These are phyloP conservation scores for Hericium rajendrae DNA, from an alignment of 768 basidiomycete genomes.

Conservation along the genomic window DNA sequence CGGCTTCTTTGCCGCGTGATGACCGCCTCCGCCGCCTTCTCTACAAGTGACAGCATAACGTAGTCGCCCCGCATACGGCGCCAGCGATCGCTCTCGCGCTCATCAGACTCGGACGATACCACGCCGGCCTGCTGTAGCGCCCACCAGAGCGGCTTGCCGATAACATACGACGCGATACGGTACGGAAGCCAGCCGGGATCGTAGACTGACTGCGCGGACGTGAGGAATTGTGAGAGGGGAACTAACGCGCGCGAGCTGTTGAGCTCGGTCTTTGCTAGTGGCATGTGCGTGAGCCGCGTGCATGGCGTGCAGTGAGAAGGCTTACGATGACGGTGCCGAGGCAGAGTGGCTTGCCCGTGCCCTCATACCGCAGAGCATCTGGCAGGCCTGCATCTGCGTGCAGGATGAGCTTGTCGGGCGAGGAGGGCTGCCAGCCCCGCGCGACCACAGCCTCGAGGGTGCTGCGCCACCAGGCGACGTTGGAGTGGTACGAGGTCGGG, in stretches of 20 bases:
- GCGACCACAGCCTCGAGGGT: slow-evolving; percentile 53
- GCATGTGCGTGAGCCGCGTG: slow-evolving; percentile 1
- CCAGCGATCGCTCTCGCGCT: slow-evolving; percentile 38
- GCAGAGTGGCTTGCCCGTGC: slow-evolving; percentile 67
- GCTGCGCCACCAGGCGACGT: slow-evolving; percentile 81
- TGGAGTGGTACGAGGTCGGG: slow-evolving; percentile 70
- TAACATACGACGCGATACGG: slow-evolving; percentile 58
- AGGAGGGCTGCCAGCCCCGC: slow-evolving; percentile 40
- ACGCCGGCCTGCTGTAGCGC: slow-evolving; percentile 71
- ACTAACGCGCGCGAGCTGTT: slow-evolving; percentile 34
- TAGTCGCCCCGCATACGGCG: slow-evolving; percentile 59
- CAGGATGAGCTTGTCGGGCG: slow-evolving; percentile 47
- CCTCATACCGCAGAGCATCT: slow-evolving; percentile 53
- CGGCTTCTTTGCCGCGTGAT: slow-evolving; percentile 32
- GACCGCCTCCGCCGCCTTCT: slow-evolving; percentile 54
- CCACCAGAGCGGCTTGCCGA: slow-evolving; percentile 83
- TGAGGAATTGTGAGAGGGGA: slow-evolving; percentile 45
- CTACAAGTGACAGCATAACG: slow-evolving; percentile 55
- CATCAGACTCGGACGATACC: slow-evolving; percentile 46
- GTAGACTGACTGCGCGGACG: slow-evolving; percentile 50
- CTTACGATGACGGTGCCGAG: slow-evolving; percentile 68
- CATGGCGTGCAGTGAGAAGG: slow-evolving; percentile 10
- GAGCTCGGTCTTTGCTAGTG: slow-evolving; percentile 65
- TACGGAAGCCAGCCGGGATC: slow-evolving; percentile 58
- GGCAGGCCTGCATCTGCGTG: slow-evolving; percentile 41